Evolutionary conservation across 108 stramenopile species (phyloP), one percentile per base, ranked within the genome.

Genomic region (Craspedostauros australis): DNA sequence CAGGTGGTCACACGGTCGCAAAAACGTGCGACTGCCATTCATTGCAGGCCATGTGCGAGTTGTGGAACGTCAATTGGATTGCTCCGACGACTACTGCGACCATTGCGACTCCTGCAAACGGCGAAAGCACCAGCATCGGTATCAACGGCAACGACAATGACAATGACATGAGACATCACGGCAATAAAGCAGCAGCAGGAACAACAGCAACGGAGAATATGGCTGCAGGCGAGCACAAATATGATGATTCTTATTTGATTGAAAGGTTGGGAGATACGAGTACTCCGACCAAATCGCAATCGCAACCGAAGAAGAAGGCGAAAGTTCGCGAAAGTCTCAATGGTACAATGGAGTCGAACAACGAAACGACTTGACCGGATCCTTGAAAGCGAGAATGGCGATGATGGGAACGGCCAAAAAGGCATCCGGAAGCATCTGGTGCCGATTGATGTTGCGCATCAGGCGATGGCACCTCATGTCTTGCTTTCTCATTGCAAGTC

Each of bases 1-100:
- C 60, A 0, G 62, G 68, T 7, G 80, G 77, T n/a, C 82, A 80
- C 62, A 87, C 77, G 14, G 74, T 94, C 26, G 66, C 44, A 5
- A 62, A 58, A 25, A 72, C 82, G 1, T 91, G 86, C 58, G 68
- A 66, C 41, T 80, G 82, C 30, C 72, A 76, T 8, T 63, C 37
- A 28, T 60, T 86, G 53, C 57, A 82, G 43, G 70, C 60, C n/a
- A 39, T 94, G 46, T 79, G 85, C 29, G 59, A 78, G 46, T 25
- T 94, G 14, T 94, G 84, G 86, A 73, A 83, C 53, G 62, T 88
- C 9, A 27, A 66, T 27, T 61, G 46, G 30, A 27, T 21, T 6
- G 46, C 29, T 28, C 33, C 41, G 34, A 36, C 12, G 34, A 12
- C n/a, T n/a, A n/a, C n/a, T n/a, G n/a, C n/a, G n/a, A n/a, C n/a